Evolutionary conservation across 2,329 filamentous ascomycete species (phyloP), one percentile per base, ranked within the genome.

Genomic region (Colletotrichum tropicale): DNA sequence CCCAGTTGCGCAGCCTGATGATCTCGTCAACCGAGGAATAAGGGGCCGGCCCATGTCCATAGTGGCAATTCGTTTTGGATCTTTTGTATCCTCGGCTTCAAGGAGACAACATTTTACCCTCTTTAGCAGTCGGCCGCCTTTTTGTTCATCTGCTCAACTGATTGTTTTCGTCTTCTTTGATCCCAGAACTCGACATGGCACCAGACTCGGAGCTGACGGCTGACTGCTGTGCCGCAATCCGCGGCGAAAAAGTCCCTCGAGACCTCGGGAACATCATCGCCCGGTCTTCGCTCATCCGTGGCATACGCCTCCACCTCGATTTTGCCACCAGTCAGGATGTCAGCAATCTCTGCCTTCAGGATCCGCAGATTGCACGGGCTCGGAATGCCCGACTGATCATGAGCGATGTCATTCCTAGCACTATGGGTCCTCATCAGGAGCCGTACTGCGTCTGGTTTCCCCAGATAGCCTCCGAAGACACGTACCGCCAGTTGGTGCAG

Each of bases 401-500:
- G 81, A 82, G 80, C 76, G 77, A 81, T 36, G 61, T 32, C 13
- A 81, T 84, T 26, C 83, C 83, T 8, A 77, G 79, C 15, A 66
- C 76, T 7, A 34, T 32, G 18, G 10, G 10, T 38, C 58, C 74
- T n/a, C 80, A 82, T 13, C 76, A 80, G 7, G 60, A 80, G 18
- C 83, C 82, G 6, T 86, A 86, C 76, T 86, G 84, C 28, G 1
- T 61, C 28, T 61, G 58, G 58, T 32, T 30, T 13, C 58, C 58
- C n/a, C 3, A 61, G 18, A 4, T 61, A n/a, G 58, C 58, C 28
- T n/a, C 26, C 28, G 28, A 61, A 21, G 30, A 61, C 10, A 61
- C 74, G 84, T 85, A 84, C 66, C 81, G 84, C 6, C 65, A 74
- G 9, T 71, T 87, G 30, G 82, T 76, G 12, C 38, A 68, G 12